Conservation (phyloP, 192 early-diverging fungal species). For the Funneliformis mosseae region DNA sequence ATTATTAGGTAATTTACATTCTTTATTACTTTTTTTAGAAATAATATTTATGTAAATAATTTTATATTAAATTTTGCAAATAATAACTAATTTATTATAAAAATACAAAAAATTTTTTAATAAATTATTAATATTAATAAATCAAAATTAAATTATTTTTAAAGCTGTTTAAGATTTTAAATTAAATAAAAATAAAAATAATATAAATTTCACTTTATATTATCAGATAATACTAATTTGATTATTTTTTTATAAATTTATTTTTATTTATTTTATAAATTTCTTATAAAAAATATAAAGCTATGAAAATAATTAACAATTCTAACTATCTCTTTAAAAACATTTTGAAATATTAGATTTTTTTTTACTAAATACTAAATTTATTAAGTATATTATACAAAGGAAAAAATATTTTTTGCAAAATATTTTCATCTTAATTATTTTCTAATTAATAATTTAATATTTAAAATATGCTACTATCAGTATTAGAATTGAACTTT, state of each 20-base stretch:
- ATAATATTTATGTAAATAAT: neutral
- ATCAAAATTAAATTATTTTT: neutral
- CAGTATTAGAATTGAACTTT: no score
- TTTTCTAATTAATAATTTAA: conserved; percentile 4
- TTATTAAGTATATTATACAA: conserved; percentile 4
- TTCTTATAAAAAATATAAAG: neutral
- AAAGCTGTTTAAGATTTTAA: neutral
- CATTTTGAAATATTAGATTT: neutral
- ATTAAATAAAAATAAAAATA: neutral
- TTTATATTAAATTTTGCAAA: neutral
- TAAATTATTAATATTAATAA: neutral
- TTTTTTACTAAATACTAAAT: conserved; percentile 6
- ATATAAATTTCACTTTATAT: neutral
- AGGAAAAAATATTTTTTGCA: neutral
- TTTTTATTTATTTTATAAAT: neutral
- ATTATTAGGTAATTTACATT: neutral
- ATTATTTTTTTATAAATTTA: neutral
- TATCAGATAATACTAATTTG: neutral
- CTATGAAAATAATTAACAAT: conserved; percentile 9
- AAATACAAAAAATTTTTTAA: neutral
- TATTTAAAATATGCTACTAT: no score
- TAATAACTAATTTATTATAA: neutral
- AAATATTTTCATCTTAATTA: neutral
- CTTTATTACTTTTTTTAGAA: conserved; percentile 2
- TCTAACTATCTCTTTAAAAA: neutral